Evolutionary conservation across 352 stramenopile species (phyloP), one percentile per base, ranked within the genome.

Genomic region (Phytophthora fragariaefolia): DNA sequence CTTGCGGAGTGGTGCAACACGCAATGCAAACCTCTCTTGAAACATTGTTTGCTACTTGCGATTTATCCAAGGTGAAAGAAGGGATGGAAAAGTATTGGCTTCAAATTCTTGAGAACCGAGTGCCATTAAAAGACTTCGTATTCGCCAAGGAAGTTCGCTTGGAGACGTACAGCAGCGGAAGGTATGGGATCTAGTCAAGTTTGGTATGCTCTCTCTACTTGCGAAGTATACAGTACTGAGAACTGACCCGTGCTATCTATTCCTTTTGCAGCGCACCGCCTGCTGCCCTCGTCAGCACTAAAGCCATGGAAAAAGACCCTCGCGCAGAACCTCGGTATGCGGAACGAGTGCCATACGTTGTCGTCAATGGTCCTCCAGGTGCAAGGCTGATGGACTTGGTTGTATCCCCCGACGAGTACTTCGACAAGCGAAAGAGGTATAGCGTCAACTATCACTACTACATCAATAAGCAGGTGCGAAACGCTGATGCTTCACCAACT

Each of bases 391-490:
- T 96, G 74, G 92, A 98, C 56, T 77, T 98, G 42, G 94, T 98
- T 3, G 82, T 96, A 22, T 90, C 87, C 9, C 94, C 93, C 0
- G 68, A 84, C 7, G 85, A 96, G 38, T 81, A 92, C 18, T 61
- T 87, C 12, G 69, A 77, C 54, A 82, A 80, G 43, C 43, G 66
- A 32, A 68, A 66, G 55, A 71, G 62, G 13, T 66, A 87, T 58
- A 78, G 74, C n/a, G 75, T 98, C 62, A 97, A 98, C 66, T 87
- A 93, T 53, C 87, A 97, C 65, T 98, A 98, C 77, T 98, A 98
- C 73, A 95, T 98, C 62, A 79, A 91, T 58, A 97, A 97, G 61
- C 88, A 93, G 75, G 82, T 92, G 56, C 38, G 62, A 54, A n/a
- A 26, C 27, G 13, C 10, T 46, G 18, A 0, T 69, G 28, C 23